Conservation (phyloP, 495 filamentous ascomycete genomes). For the Mytilinidion resinicola region DNA sequence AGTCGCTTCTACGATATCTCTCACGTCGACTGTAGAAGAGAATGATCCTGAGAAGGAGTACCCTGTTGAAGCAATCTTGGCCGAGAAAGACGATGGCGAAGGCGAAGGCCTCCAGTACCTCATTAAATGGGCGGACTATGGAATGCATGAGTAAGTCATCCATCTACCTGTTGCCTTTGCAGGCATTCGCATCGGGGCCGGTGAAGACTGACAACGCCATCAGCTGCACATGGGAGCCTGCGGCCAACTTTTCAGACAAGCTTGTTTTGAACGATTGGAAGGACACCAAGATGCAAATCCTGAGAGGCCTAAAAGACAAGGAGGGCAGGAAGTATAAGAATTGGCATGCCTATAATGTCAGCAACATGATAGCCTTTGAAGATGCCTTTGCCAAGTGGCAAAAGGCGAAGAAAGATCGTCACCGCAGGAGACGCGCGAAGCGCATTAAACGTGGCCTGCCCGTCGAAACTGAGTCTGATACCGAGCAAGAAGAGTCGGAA, state of each 20-base stretch:
- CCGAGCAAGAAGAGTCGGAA: neutral
- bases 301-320: neutral
- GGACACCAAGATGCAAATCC: neutral
- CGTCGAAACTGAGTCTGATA: neutral
- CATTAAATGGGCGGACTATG: conserved; percentile 22
- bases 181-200: neutral
- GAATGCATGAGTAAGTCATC: conserved; percentile 9
- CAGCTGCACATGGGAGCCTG: conserved; percentile 25
- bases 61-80: conserved; percentile 15
- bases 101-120: conserved; percentile 11
- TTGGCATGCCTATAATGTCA: neutral
- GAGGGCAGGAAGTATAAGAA: neutral
- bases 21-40: neutral
- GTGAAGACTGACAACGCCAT: neutral
- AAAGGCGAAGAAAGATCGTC: neutral
- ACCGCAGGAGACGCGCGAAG: conserved; percentile 14
- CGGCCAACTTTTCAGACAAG: neutral
- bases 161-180: neutral
- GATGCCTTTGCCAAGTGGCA: neutral
- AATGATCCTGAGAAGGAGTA: neutral
- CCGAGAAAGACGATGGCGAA: conserved; percentile 9
- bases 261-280: conserved; percentile 2
- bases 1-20: neutral
- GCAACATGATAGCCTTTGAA: neutral
- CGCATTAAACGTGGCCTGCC: conserved; percentile 1